phyloP scores from a whole-genome alignment of 371 early-diverging fungal species.

The Rhizomucor miehei region DNA sequence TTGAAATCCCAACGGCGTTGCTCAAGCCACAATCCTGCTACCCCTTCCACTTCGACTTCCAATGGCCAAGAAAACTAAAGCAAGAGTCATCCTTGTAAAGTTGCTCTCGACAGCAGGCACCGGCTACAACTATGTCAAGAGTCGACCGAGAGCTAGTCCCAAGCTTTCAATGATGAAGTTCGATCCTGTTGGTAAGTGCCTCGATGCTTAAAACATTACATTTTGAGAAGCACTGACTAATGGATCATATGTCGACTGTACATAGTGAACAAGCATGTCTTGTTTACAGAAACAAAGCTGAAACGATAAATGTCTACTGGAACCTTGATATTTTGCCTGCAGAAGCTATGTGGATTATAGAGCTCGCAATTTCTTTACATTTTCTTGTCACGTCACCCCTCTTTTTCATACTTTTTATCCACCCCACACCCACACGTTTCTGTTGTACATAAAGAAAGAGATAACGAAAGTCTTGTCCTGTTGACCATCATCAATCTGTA shows the following conservation, averaged over 20 bases:
- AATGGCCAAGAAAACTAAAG: slow-evolving; percentile 85
- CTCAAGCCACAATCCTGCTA: too few relatives aligned
- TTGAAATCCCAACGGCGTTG: too few relatives aligned
- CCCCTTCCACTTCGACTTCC: too few relatives aligned
- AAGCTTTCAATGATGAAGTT: slow-evolving; percentile 82
- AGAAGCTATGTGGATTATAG: too few relatives aligned
- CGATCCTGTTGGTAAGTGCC: slow-evolving; percentile 68
- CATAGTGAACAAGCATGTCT: slow-evolving; percentile 68
- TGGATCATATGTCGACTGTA: background rate
- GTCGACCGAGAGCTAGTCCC: slow-evolving; percentile 70
- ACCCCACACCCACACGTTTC: too few relatives aligned
- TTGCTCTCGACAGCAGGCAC: slow-evolving; percentile 79
- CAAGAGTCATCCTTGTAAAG: slow-evolving; percentile 79
- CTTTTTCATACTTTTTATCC: too few relatives aligned
- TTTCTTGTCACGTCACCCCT: too few relatives aligned
- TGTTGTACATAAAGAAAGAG: too few relatives aligned
- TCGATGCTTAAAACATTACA: background rate
- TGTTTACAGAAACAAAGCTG: slow-evolving; percentile 77
- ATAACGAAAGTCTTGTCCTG: too few relatives aligned
- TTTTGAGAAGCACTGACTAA: background rate
- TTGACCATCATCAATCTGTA: too few relatives aligned
- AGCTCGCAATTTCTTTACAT: background rate
- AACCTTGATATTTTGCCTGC: too few relatives aligned
- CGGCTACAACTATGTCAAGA: slow-evolving; percentile 78
- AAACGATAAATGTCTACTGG: slow-evolving; percentile 40